Evolutionary conservation across 768 basidiomycete species (phyloP), one percentile per base, ranked within the genome.

Genomic region (Lentinula boryana): DNA sequence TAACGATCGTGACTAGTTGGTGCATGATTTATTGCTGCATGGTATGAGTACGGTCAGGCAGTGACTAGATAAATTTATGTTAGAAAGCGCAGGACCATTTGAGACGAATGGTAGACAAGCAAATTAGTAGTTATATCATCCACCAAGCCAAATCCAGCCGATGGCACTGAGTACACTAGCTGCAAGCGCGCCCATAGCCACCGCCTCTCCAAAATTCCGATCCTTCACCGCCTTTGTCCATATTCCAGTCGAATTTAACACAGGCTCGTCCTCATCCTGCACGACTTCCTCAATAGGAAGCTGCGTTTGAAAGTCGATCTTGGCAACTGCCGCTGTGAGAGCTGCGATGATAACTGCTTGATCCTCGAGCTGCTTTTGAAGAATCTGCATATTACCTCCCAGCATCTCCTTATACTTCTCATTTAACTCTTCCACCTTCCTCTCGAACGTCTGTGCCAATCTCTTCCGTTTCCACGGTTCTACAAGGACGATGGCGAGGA

Each of bases 381-480:
- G 74, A 60, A 77, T 76, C 46, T 68, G 64, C 72, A 84, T 78
- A 65, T 78, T 81, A 5, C 71, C 74, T 60, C 80, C 78, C 58
- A 89, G 67, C 67, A 78, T 71, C 40, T 67, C 70, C 57, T 74
- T 80, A 63, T 87, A 84, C 62, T 87, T 82, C 62, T 71, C 69
- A 58, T 78, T 80, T 67, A 91, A 77, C 65, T 87, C 81, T 61
- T 82, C 80, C 36, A 96, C 84, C 74, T 93, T 89, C 68, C 79
- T 84, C 76, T 98, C 96, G 63, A 99, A 92, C 33, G 91, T 91
- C 72, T 91, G 84, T 6, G 93, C 91, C 69, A 99, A 75, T 66
- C 87, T 78, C 66, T 84, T 82, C 63, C 97, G 82, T 74, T 98
- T 98, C 93, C 94, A 99, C 0, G 97, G 97, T 72, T 99, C 97